Base-by-base conservation (phyloP, 176 grass and related monocot species). In the Stipa capillata region DNA sequence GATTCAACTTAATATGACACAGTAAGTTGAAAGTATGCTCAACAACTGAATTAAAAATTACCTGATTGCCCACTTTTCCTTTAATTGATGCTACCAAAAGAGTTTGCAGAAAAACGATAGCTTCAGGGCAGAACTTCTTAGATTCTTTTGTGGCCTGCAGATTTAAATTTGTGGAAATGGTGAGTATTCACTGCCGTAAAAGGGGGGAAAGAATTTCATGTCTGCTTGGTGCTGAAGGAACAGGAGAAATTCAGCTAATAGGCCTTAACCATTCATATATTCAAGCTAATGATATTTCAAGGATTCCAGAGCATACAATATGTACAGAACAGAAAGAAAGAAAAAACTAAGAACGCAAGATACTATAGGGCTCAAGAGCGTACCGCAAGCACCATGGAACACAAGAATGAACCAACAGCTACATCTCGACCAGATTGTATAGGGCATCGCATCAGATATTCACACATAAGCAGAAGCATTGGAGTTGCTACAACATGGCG, bases 401-500 rank as follows among this genome's bases (percentile, higher is more conserved):
- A 94, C 65, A 98, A 83, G 78, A 98, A 98, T 77, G 91, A 98
- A 80, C 92, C 95, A 83, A 92, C 34, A 88, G 87, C 87, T 69
- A 64, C 69, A 92, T 98, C 95, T 76, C 49, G 87, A 83, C 85
- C 65, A 76, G 89, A 92, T 48, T 94, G 87, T 83, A 98, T 87
- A 42, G 87, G 92, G 74, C 90, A 98, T 34, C 92, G 87, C 92
- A 98, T 94, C 69, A 98, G 78, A 86, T 90, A 98, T 85, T 98
- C 92, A 0, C 87, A 98, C 76, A 90, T 89, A 55, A 98, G 79
- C 21, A 98, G 77, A 77, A 98, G 90, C 86, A 88, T 70, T 42
- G 95, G 90, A 84, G 95, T 98, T 85, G 82, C 84, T 23, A 98
- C 95, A 34, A 84, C 89, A 82, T 94, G 95, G 37, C 92, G 92